Base-by-base conservation (phyloP, 2,329 filamentous ascomycete species). In the Neonectria neomacrospora region DNA sequence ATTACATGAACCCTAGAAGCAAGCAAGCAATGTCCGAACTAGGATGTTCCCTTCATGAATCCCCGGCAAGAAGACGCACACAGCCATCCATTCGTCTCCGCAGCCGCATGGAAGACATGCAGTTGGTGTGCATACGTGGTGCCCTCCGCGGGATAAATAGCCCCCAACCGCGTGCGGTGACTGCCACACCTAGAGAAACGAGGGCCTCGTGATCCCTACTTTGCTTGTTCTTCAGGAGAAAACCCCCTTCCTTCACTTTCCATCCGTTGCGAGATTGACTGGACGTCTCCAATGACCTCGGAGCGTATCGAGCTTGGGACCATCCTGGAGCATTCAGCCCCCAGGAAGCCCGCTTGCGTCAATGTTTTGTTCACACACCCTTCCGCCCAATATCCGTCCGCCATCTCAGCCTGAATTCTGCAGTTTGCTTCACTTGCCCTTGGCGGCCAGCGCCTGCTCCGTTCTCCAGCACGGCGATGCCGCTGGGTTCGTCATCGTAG, bases 91-190 rank as follows among this genome's bases (percentile, higher is more conserved):
- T 23, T 14, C 22, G 2, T 45, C 20, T 26, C 11, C 12, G 16
- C 42, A 10, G 11, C 42, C 16, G 42, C 42, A 45, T 45, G 42
- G 22, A 45, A 45, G 42, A 45, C 42, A 26, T 45, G 42, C 42
- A 45, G 20, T 23, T 45, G 42, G 42, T 45, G 42, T 45, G 42
- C 42, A 14, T 45, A 45, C 42, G 42, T 26, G 42, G 42, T 45
- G 20, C 42, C 42, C 26, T 45, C 42, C 42, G 41, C n/a, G 12
- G 20, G 3, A 10, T 18, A 4, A 42, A 20, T 20, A 5, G 41
- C 41, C n/a, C 41, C 41, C 41, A 42, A 42, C 18, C 8, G n/a
- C 11, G 5, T 45, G 42, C 42, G 20, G 11, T 8, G 20, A 22
- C 12, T 23, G 11, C 42, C 42, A 45, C 42, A 45, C 42, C 20